A percentile compares a stretch with the other conserved stretches of the same genome.
phyloP scores from a whole-genome alignment of 768 basidiomycete genomes.

The Termitomyces sp. region DNA sequence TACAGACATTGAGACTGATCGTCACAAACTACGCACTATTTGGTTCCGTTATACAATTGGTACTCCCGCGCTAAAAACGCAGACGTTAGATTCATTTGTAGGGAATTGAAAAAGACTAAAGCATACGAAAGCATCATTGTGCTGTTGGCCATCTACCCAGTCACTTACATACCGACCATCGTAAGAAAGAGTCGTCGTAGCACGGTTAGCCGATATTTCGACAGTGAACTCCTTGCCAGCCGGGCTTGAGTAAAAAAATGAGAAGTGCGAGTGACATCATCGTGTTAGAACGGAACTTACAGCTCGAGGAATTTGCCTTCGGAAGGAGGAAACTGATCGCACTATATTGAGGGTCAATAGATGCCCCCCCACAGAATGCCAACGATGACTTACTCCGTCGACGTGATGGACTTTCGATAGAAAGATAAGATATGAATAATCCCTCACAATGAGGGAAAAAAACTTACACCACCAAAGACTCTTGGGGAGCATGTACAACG shows the following conservation, averaged over 20 bases:
- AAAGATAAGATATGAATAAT: background rate
- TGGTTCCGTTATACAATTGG: constrained; percentile 40
- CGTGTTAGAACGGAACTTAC: constrained; percentile 19
- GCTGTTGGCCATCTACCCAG: constrained; percentile 40
- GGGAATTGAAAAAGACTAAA: background rate
- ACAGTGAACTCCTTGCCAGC: constrained; percentile 42
- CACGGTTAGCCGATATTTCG: constrained; percentile 45
- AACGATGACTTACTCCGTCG: constrained; percentile 22
- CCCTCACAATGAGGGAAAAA: background rate
- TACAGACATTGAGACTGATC: background rate
- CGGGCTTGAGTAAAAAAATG: constrained; percentile 24
- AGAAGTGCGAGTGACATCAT: background rate
- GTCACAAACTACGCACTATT: constrained; percentile 34
- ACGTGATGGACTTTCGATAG: constrained; percentile 26
- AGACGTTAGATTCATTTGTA: background rate
- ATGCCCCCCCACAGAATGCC: background rate
- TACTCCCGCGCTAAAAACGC: constrained; percentile 17
- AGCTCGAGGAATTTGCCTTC: constrained; percentile 35
- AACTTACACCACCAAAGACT: constrained; percentile 39
- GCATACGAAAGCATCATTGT: constrained; percentile 42
- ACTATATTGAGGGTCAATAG: constrained; percentile 19
- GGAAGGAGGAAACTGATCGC: constrained; percentile 36
- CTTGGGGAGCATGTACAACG: constrained; percentile 35
- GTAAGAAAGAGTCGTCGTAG: constrained; percentile 38
- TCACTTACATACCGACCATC: constrained; percentile 28